phyloP scores from a whole-genome alignment of 164 flowering plant species.

The Dillenia suffruticosa region DNA sequence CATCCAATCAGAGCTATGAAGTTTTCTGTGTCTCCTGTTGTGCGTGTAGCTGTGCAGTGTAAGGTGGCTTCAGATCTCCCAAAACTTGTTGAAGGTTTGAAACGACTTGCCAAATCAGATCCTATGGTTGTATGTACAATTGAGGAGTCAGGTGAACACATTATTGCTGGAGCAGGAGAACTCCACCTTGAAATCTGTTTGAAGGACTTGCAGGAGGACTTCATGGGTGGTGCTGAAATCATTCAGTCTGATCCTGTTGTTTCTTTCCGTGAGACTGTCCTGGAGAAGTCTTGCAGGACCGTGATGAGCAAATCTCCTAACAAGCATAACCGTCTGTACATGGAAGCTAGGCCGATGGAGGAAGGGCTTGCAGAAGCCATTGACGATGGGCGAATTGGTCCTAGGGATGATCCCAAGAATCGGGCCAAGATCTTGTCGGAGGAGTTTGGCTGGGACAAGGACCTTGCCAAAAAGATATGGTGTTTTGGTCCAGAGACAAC shows the following conservation, averaged over 20 bases:
- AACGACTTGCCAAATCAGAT: constrained; percentile 35
- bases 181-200: constrained; percentile 23
- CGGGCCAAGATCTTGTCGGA: constrained; percentile 26
- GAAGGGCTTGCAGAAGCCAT: constrained; percentile 33
- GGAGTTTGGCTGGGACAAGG: constrained; percentile 32
- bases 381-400: constrained; percentile 32
- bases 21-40: constrained; percentile 22
- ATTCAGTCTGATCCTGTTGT: constrained; percentile 19
- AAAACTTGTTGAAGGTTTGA: constrained; percentile 39
- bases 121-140: constrained; percentile 34
- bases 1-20: constrained; percentile 20
- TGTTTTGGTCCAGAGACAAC: constrained; percentile 35
- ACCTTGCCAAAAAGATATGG: constrained; percentile 34
- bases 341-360: constrained; percentile 22
- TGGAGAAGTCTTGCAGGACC: constrained; percentile 15
- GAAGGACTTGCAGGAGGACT: constrained; percentile 18
- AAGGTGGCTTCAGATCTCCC: constrained; percentile 27
- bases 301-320: constrained; percentile 28
- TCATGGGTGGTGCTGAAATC: constrained; percentile 19
- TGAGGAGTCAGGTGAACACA: constrained; percentile 22
- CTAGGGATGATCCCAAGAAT: constrained; percentile 28
- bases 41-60: constrained; percentile 33
- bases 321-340: constrained; percentile 30
- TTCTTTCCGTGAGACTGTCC: constrained; percentile 23
- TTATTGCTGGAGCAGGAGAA: constrained; percentile 29